These are phyloP conservation scores for Tetradesmus lagerheimii DNA, from an alignment of 139 green algal genomes.

Conservation along the genomic window DNA sequence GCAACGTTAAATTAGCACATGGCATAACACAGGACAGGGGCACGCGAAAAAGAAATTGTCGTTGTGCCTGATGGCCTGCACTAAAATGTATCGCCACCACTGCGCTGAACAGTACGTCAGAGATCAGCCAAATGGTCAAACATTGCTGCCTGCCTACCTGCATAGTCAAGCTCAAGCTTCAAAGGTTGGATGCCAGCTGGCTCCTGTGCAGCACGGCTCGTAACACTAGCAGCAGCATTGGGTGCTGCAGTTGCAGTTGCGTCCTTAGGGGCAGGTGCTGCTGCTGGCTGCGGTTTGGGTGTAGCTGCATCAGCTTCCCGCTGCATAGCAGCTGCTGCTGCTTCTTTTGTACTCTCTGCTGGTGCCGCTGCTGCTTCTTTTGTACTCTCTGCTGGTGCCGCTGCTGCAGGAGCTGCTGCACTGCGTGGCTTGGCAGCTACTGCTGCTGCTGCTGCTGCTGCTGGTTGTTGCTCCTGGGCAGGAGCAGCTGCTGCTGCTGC, in stretches of 20 bases:
- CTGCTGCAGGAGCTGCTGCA: background rate
- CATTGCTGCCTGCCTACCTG: background rate
- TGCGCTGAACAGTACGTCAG: too few species aligned
- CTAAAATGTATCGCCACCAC: too few species aligned
- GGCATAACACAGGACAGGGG: too few species aligned
- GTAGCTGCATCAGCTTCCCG: background rate
- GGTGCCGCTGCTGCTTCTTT: background rate
- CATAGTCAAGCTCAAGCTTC: background rate
- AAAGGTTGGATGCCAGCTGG: background rate
- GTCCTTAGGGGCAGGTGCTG: background rate
- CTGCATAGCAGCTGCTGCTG: background rate
- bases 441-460: background rate
- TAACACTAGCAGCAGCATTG: background rate
- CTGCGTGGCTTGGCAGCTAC: too few species aligned
- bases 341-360: background rate
- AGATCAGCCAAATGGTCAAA: too few species aligned
- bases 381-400: background rate
- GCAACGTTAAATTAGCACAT: background rate
- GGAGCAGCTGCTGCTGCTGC: background rate
- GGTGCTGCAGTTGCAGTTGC: background rate
- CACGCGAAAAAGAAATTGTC: too few species aligned
- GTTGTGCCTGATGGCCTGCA: too few species aligned
- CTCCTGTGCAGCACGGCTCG: background rate
- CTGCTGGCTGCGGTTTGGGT: background rate
- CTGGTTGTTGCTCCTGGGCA: background rate